Evolutionary conservation across 495 filamentous ascomycete genomes (phyloP).

Genomic region (Daldinia decipiens): DNA sequence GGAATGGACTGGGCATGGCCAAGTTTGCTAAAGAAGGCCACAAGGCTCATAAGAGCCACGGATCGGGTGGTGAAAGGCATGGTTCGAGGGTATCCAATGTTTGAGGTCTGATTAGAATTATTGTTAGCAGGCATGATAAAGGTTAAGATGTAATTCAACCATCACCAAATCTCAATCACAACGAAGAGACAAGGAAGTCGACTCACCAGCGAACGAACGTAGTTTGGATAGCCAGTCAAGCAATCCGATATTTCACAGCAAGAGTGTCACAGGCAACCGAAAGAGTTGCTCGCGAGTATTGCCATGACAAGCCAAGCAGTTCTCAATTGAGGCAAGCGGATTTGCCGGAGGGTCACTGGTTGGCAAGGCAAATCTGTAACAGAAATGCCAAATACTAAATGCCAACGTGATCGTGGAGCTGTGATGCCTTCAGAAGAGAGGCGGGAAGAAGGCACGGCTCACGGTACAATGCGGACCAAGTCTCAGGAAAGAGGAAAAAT

Average conservation of each 20-base stretch:
- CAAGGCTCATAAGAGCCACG: slow-evolving; percentile 28
- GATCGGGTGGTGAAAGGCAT: slow-evolving; percentile 38
- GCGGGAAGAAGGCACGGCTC: slow-evolving; percentile 35
- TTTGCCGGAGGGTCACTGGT: slow-evolving; percentile 18
- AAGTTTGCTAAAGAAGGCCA: slow-evolving; percentile 35
- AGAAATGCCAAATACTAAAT: neutral
- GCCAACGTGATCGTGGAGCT: slow-evolving; percentile 26
- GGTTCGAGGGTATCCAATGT: slow-evolving; percentile 15
- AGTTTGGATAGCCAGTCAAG: slow-evolving; percentile 24
- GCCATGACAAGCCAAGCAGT: slow-evolving; percentile 41
- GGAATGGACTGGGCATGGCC: slow-evolving; percentile 41
- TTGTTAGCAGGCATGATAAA: slow-evolving; percentile 17
- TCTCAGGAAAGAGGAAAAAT: slow-evolving; percentile 32
- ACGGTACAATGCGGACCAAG: slow-evolving; percentile 35
- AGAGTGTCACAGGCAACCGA: slow-evolving; percentile 37
- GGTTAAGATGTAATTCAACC: neutral
- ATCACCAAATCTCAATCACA: neutral
- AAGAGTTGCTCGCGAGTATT: slow-evolving; percentile 34
- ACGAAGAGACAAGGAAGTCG: slow-evolving; percentile 6
- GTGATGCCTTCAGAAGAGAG: slow-evolving; percentile 36
- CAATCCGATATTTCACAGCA: slow-evolving; percentile 27
- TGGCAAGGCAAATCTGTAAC: slow-evolving; percentile 25
- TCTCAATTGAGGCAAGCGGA: slow-evolving; percentile 20
- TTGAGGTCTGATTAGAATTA: slow-evolving; percentile 12
- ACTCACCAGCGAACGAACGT: slow-evolving; percentile 35